Conservation (phyloP, 441 rosid genomes). For the Jatropha podagrica region DNA sequence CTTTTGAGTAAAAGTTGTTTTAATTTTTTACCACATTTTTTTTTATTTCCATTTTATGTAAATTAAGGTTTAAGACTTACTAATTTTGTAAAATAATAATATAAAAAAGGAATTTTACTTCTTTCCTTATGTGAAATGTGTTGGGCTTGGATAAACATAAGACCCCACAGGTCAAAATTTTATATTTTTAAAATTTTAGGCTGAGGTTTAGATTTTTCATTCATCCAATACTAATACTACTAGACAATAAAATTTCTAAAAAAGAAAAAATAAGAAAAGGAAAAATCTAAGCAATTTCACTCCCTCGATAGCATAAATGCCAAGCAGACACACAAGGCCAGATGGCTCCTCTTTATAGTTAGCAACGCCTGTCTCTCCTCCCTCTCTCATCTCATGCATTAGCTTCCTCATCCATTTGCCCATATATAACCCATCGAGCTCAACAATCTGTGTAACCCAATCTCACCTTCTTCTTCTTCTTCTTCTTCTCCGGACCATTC, state of each 20-base stretch:
- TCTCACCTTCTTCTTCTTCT: slow-evolving; percentile 4
- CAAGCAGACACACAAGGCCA: slow-evolving; percentile 31
- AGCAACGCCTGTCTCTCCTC: slow-evolving; percentile 32
- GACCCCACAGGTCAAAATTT: not conserved
- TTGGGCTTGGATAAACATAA: not conserved
- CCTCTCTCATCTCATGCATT: slow-evolving; percentile 21
- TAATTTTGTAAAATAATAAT: not conserved
- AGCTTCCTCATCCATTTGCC: slow-evolving; percentile 18
- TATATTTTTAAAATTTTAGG: too few species aligned
- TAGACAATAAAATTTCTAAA: not conserved
- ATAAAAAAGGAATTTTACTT: not conserved
- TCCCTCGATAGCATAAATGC: slow-evolving; percentile 34
- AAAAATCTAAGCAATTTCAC: slow-evolving; percentile 4
- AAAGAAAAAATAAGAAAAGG: not conserved
- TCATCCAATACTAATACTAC: not conserved
- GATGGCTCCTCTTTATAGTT: slow-evolving; percentile 36
- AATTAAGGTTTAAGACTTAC: too few species aligned
- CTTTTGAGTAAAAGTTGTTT: too few species aligned
- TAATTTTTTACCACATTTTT: too few species aligned
- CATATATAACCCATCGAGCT: slow-evolving; percentile 26
- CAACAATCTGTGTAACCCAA: slow-evolving; percentile 4
- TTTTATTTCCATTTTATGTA: too few species aligned
- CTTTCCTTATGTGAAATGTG: not conserved
- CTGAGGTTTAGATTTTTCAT: too few species aligned
- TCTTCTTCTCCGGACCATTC: not conserved